These are phyloP conservation scores for Pythium scleroteichum DNA, from an alignment of 352 stramenopile genomes.

Conservation along the genomic window DNA sequence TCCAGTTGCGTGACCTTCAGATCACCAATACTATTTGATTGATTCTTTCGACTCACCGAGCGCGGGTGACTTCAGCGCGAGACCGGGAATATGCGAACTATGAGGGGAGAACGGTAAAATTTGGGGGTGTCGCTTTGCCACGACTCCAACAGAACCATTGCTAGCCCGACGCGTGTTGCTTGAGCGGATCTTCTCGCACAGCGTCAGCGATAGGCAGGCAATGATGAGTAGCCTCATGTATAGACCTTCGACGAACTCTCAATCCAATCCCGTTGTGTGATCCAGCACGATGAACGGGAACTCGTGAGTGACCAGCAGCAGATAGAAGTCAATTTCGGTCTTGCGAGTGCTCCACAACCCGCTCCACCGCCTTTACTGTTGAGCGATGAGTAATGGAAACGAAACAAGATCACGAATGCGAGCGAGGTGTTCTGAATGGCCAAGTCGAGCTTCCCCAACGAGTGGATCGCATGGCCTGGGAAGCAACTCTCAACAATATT, in stretches of 20 bases:
- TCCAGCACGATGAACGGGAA: constrained; percentile 31
- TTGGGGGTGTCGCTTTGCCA: not conserved
- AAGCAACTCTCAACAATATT: constrained; percentile 15
- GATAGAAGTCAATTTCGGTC: constrained; percentile 27
- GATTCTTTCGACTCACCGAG: too few species aligned
- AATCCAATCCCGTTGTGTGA: constrained; percentile 30
- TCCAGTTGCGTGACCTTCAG: too few species aligned
- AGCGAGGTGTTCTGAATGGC: constrained; percentile 27
- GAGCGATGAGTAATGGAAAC: constrained; percentile 44
- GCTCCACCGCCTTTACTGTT: constrained; percentile 8
- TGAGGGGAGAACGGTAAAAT: not conserved
- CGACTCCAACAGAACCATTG: constrained; percentile 4
- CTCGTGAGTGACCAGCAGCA: constrained; percentile 32
- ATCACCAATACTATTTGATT: too few species aligned
- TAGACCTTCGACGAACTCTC: constrained; percentile 42
- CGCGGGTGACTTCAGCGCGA: not conserved
- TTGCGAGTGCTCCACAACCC: constrained; percentile 24
- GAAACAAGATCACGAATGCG: constrained; percentile 37
- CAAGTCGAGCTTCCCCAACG: constrained; percentile 21
- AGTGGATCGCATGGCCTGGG: not conserved
- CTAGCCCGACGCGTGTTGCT: constrained; percentile 17
- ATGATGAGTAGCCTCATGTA: constrained; percentile 36
- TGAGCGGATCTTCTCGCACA: constrained; percentile 15
- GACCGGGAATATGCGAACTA: too few species aligned
- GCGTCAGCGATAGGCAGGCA: constrained; percentile 15